Conservation (phyloP, 2,329 filamentous ascomycete genomes). For the Penicillium olsonii region DNA sequence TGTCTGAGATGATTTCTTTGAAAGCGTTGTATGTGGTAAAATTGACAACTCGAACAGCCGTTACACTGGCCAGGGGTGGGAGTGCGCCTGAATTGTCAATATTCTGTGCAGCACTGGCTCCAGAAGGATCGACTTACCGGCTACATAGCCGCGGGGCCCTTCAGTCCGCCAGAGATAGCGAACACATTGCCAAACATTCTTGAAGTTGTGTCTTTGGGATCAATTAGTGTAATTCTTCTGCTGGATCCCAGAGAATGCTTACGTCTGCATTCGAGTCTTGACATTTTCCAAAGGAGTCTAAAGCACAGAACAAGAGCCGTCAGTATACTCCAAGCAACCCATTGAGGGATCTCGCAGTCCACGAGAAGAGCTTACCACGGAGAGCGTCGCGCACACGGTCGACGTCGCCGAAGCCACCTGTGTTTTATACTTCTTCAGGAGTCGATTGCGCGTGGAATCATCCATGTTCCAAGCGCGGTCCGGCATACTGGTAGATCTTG, state of each 20-base stretch:
- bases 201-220: conserved; percentile 44
- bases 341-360: too few species aligned
- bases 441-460: conserved; percentile 42
- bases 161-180: conserved; percentile 50
- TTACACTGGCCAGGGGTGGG: conserved; percentile 48
- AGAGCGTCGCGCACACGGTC: conserved; percentile 46
- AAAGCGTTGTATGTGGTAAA: conserved; percentile 49
- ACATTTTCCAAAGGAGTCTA: conserved; percentile 52
- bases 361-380: conserved; percentile 41
- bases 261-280: conserved; percentile 55
- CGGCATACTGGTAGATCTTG: conserved; percentile 36
- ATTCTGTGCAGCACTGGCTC: background rate
- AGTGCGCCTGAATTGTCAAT: conserved; percentile 38
- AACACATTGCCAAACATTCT: conserved; percentile 44
- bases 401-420: conserved; percentile 49
- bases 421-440: conserved; percentile 49
- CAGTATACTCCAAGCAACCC: conserved; percentile 9
- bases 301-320: conserved; percentile 4
- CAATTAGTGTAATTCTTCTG: conserved; percentile 6
- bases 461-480: conserved; percentile 39
- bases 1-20: conserved; percentile 44
- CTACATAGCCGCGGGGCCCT: conserved; percentile 50
- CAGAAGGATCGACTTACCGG: conserved; percentile 36
- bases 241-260: conserved; percentile 18
- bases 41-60: conserved; percentile 47